Conservation (phyloP, 495 filamentous ascomycete species). For the Hypoxylon intermedium region DNA sequence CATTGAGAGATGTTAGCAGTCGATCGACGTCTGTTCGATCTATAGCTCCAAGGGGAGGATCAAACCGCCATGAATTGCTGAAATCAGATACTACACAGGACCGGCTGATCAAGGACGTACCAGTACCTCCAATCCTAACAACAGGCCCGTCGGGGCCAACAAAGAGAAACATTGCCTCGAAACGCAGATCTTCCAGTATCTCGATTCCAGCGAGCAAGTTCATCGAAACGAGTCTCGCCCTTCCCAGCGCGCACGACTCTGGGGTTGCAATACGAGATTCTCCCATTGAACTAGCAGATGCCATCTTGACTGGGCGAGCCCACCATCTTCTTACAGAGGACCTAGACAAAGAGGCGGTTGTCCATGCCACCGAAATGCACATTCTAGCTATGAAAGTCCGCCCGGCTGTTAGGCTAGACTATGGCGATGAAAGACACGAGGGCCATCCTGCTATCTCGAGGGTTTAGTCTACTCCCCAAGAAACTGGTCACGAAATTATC, state of each 20-base stretch:
- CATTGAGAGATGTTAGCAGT: conserved; percentile 23
- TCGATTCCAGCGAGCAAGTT: too few species aligned
- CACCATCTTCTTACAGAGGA: conserved; percentile 40
- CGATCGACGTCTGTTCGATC: conserved; percentile 31
- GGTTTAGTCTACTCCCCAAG: conserved; percentile 16
- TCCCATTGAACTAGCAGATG: conserved; percentile 2
- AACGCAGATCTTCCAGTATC: conserved; percentile 8
- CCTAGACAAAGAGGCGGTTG: conserved; percentile 36
- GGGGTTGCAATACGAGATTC: conserved; percentile 13
- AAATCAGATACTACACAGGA: conserved; percentile 21
- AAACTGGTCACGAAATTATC: conserved; percentile 1
- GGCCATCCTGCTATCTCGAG: conserved; percentile 27
- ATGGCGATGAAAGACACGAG: conserved; percentile 1
- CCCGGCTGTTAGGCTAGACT: conserved; percentile 29
- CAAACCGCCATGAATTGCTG: conserved; percentile 31
- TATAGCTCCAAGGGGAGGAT: conserved; percentile 12
- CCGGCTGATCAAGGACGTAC: conserved; percentile 26
- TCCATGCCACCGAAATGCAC: conserved; percentile 41
- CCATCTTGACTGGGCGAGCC: conserved; percentile 27
- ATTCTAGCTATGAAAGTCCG: conserved; percentile 45
- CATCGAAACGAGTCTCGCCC: too few species aligned
- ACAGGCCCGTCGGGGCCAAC: not conserved
- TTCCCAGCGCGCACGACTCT: too few species aligned
- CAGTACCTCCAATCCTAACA: conserved; percentile 36
- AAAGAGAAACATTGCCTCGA: conserved; percentile 8